Percentiles rank a stretch among this genome's conserved stretches.
Conservation (phyloP, 768 basidiomycete genomes). For the Wakefieldia striispora region DNA sequence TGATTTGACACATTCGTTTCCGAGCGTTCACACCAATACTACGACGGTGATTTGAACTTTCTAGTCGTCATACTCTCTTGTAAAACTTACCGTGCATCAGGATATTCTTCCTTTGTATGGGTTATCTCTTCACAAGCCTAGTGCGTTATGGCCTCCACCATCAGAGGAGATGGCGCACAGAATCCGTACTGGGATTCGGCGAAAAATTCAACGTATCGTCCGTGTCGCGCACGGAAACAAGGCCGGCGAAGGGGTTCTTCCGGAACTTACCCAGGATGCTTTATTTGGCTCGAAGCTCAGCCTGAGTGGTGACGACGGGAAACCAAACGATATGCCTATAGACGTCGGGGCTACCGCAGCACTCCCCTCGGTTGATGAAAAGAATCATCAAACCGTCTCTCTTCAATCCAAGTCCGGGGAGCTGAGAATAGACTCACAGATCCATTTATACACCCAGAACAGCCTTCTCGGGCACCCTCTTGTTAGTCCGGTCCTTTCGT, state of each 20-base stretch:
- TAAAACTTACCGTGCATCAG: conserved; percentile 35
- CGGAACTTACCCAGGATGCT: conserved; percentile 5
- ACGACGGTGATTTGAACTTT: conserved; percentile 54
- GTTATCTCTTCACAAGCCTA: conserved; percentile 75
- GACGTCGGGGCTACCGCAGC: conserved; percentile 50
- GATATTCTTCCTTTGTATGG: conserved; percentile 81
- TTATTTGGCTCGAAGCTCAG: conserved; percentile 8
- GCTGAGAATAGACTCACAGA: conserved; percentile 59
- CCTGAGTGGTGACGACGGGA: conserved; percentile 3
- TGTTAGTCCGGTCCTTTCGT: conserved; percentile 75
- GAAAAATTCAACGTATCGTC: conserved; percentile 58
- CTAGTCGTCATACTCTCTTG: background rate
- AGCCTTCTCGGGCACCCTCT: conserved; percentile 74
- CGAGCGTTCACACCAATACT: conserved; percentile 82
- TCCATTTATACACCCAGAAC: conserved; percentile 88
- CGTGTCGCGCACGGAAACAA: conserved; percentile 27
- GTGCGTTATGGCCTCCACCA: conserved; percentile 75
- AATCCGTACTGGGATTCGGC: conserved; percentile 59
- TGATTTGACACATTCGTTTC: conserved; percentile 93
- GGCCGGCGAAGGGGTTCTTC: background rate
- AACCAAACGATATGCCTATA: conserved; percentile 35
- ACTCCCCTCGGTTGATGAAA: conserved; percentile 38
- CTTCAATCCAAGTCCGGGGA: conserved; percentile 47
- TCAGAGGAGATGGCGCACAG: conserved; percentile 56
- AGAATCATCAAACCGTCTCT: conserved; percentile 43